A percentile compares a stretch with the other conserved stretches of the same genome.
These are phyloP conservation scores for Malus hybrid DNA, from an alignment of 331 rosid species.

Conservation along the genomic window DNA sequence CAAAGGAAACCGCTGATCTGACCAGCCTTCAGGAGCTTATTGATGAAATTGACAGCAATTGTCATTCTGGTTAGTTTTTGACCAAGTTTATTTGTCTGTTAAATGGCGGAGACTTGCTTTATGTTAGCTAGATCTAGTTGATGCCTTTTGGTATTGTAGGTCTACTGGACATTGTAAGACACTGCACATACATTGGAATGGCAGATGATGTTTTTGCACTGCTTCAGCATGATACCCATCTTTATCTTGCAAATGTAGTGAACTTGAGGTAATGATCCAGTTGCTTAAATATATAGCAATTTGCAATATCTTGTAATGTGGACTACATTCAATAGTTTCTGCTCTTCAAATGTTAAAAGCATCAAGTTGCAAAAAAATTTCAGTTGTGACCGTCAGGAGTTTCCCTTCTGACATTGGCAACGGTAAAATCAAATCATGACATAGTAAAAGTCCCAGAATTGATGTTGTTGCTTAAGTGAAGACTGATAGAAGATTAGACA, in stretches of 20 bases:
- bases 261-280: constrained; percentile 59
- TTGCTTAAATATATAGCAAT: neutral
- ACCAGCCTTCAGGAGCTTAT: constrained; percentile 76
- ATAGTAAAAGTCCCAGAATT: neutral
- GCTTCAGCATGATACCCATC: constrained; percentile 89
- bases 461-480: neutral
- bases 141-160: constrained; percentile 38
- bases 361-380: neutral
- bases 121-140: constrained; percentile 14
- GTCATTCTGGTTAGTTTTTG: constrained; percentile 53
- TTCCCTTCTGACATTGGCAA: neutral
- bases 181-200: constrained; percentile 88
- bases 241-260: constrained; percentile 85
- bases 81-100: neutral
- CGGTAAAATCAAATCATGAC: neutral
- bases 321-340: neutral
- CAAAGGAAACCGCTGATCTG: constrained; percentile 63
- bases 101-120: constrained; percentile 3
- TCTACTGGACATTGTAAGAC: constrained; percentile 66
- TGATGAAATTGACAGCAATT: constrained; percentile 51
- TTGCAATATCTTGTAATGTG: too few species aligned
- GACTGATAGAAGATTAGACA: neutral
- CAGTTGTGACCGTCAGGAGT: neutral
- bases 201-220: constrained; percentile 81
- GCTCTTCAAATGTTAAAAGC: neutral